Percentiles rank a stretch among this genome's conserved stretches.
phyloP scores from a whole-genome alignment of 2,329 filamentous ascomycete species.

The Nothopassalora personata region DNA sequence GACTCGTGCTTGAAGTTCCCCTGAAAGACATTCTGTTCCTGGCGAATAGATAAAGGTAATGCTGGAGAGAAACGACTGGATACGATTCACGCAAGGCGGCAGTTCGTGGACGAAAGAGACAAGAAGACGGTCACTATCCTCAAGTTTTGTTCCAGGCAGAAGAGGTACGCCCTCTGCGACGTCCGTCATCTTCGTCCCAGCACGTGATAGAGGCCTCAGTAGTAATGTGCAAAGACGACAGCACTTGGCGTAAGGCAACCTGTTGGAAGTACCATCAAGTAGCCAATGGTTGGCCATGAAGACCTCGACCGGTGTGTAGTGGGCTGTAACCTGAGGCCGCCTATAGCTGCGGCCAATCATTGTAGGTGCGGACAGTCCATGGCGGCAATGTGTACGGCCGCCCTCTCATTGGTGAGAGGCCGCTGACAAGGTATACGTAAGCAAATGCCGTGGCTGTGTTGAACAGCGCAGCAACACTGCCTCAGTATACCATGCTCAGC shows the following conservation, averaged over 20 bases:
- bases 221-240: not conserved
- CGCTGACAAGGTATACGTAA: not conserved
- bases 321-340: not conserved
- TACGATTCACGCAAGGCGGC: not conserved
- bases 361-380: not conserved
- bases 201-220: not conserved
- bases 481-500: not conserved
- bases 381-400: not conserved
- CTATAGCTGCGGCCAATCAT: not conserved
- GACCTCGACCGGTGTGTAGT: not conserved
- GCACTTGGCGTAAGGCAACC: not conserved
- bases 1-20: not conserved
- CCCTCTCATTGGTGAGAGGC: not conserved
- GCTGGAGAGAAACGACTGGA: not conserved
- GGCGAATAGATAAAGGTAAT: not conserved
- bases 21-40: not conserved
- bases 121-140: not conserved
- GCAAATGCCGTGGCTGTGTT: not conserved
- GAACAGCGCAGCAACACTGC: not conserved
- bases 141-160: not conserved
- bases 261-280: not conserved
- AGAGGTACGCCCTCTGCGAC: not conserved
- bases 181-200: not conserved
- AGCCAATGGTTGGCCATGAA: not conserved
- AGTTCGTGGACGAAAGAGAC: not conserved